Base-by-base conservation (phyloP, 208 protist species). In the Trypanosoma boissoni region DNA sequence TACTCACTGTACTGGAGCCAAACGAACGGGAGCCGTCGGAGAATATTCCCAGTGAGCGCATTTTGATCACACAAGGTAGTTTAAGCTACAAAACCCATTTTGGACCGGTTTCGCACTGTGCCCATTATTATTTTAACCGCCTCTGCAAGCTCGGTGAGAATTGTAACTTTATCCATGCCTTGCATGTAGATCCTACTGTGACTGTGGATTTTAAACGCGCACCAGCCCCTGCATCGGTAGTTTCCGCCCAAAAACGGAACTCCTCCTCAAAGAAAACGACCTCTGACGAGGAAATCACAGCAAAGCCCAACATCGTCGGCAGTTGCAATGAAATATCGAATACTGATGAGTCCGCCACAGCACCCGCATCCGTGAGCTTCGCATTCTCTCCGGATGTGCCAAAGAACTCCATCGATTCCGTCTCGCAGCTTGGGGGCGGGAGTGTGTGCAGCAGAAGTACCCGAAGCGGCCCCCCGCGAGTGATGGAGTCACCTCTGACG, bases 101-200 rank as follows among this genome's bases (percentile, higher is more conserved):
- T 24, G 45, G 61, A 16, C 73, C 76, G 10, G 74, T 87, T 42
- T 83, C 78, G 20, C 87, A 89, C 74, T 94, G 87, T 65, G 78
- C 87, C 16, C 83, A 94, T 42, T 94, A 89, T 66, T 91, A 86
- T 71, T 89, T 87, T 69, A 88, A 94, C 60, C 75, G 79, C 37
- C 81, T 91, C 57, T 94, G 87, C 79, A 80, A 86, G 57, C 76
- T 75, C n/a, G 83, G 80, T 23, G 78, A 81, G 69, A 58, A 68
- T 46, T 87, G 87, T 61, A 78, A 80, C 68, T 91, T 88, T 42
- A 78, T 94, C 29, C 87, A 94, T 68, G 64, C 77, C 24, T 64
- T 90, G 28, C 64, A 87, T 64, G 74, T 94, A 0, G 83, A 94
- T 45, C 79, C 81, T 8, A 85, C 31, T 20, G 75, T 88, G 53